Evolutionary conservation across 2,329 filamentous ascomycete genomes (phyloP), one percentile per base, ranked within the genome.

Genomic region (Colletotrichum costaricense): DNA sequence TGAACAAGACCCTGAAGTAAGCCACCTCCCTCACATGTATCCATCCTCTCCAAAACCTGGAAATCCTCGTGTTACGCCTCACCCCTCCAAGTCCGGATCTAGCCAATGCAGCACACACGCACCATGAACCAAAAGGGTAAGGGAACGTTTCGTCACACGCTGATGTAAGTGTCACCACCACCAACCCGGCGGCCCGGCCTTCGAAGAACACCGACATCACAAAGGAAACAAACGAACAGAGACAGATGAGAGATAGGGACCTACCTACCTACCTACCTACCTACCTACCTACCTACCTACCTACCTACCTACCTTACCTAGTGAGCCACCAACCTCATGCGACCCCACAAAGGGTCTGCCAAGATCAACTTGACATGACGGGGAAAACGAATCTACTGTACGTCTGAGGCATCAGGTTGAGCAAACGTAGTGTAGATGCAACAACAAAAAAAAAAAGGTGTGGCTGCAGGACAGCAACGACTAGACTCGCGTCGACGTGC

Each of bases 401-500:
- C 42, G 5, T 49, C 7, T 19, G 42, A 1, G 19, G 16, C 42
- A 49, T 12, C 3, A 42, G 28, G 26, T 38, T 35, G 35, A 8
- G 22, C 19, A 49, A 30, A 52, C 12, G 35, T 22, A 28, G 22
- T 12, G n/a, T 12, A 28, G 3, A 26, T 35, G 33, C 19, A 22
- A 19, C 9, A 55, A 12, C n/a, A 12, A 5, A 22, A 12, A 24
- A 59, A 63, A 71, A 57, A 58, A 72, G 58, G 69, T 69, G 69
- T 72, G 69, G 65, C 69, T 72, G 69, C 65, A 72, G 58, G 66
- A 63, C 7, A 12, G 64, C 33, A 14, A 16, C 28, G 33, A 60
- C 24, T 49, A 49, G 42, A 49, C 42, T 49, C 42, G 42, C 3
- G 33, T 35, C 33, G 33, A 11, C 33, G 33, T 35, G 4, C 19